These are phyloP conservation scores for Aspergillus mulundensis DNA, from an alignment of 495 filamentous ascomycete genomes.

Conservation along the genomic window DNA sequence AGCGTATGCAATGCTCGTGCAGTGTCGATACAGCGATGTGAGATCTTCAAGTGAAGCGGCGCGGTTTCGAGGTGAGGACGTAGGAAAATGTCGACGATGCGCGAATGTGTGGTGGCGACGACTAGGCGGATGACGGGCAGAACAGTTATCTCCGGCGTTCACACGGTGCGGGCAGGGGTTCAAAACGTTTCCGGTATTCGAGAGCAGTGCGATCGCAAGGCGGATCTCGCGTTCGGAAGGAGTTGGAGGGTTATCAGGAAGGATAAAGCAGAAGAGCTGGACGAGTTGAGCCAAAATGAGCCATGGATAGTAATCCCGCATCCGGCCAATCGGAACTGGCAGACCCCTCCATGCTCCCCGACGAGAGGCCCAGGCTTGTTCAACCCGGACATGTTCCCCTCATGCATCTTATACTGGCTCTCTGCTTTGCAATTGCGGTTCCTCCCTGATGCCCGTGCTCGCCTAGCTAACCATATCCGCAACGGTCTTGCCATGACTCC, in stretches of 20 bases:
- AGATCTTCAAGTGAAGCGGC: neutral
- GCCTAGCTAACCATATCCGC: neutral
- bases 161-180: constrained; percentile 8
- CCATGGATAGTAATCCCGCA: constrained; percentile 13
- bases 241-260: neutral
- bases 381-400: constrained; percentile 3
- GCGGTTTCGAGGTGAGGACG: neutral
- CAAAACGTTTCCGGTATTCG: neutral
- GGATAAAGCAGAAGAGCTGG: neutral
- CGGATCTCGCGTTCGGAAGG: neutral
- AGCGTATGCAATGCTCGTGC: constrained; percentile 12
- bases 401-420: neutral
- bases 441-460: constrained; percentile 5
- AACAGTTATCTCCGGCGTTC: constrained; percentile 15
- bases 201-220: constrained; percentile 9
- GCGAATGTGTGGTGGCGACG: constrained; percentile 22
- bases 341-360: constrained; percentile 41
- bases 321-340: constrained; percentile 32
- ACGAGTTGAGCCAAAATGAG: neutral
- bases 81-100: constrained; percentile 5
- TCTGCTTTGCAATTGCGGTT: constrained; percentile 3
- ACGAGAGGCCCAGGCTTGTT: constrained; percentile 25
- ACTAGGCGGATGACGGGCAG: constrained; percentile 11
- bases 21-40: neutral
- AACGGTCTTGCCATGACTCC: neutral